These are phyloP conservation scores for Sporothrix schenckii DNA, from an alignment of 2,329 filamentous ascomycete species.

Conservation along the genomic window DNA sequence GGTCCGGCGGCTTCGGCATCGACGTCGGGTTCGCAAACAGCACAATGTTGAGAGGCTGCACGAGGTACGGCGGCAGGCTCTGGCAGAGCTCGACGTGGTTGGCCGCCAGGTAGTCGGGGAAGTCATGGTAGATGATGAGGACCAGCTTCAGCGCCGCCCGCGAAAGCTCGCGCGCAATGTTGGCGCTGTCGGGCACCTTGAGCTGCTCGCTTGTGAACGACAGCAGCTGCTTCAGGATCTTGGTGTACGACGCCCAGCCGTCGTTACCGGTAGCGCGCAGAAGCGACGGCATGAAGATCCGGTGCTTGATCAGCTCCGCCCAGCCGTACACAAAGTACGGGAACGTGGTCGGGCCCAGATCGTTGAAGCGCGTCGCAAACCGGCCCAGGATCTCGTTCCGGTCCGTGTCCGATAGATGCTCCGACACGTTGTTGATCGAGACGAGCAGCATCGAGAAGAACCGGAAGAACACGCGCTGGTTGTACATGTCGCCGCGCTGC, in stretches of 20 bases:
- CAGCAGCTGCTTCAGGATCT: conserved; percentile 72
- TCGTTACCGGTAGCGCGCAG: conserved; percentile 67
- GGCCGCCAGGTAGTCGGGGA: conserved; percentile 86
- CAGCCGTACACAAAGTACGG: conserved; percentile 85
- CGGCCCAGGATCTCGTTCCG: conserved; percentile 70
- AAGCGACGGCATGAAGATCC: conserved; percentile 79
- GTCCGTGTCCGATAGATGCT: conserved; percentile 63
- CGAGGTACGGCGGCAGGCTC: conserved; percentile 78
- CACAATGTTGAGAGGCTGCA: conserved; percentile 85
- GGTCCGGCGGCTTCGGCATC: conserved; percentile 72
- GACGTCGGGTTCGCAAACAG: conserved; percentile 74
- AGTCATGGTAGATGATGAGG: conserved; percentile 88
- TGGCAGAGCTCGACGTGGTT: conserved; percentile 83
- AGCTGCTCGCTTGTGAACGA: conserved; percentile 77
- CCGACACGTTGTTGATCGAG: conserved; percentile 48
- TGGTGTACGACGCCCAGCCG: conserved; percentile 77
- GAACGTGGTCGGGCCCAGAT: conserved; percentile 74
- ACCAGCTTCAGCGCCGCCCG: conserved; percentile 80
- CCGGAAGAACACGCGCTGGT: conserved; percentile 87
- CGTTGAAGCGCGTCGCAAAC: conserved; percentile 70
- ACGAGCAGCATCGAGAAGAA: conserved; percentile 82
- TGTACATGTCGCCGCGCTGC: conserved; percentile 78
- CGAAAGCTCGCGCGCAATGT: conserved; percentile 79
- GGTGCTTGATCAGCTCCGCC: conserved; percentile 80
- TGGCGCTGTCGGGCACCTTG: conserved; percentile 67